Base-by-base conservation (phyloP, 2,329 filamentous ascomycete species). In the Paraphoma sp. region DNA sequence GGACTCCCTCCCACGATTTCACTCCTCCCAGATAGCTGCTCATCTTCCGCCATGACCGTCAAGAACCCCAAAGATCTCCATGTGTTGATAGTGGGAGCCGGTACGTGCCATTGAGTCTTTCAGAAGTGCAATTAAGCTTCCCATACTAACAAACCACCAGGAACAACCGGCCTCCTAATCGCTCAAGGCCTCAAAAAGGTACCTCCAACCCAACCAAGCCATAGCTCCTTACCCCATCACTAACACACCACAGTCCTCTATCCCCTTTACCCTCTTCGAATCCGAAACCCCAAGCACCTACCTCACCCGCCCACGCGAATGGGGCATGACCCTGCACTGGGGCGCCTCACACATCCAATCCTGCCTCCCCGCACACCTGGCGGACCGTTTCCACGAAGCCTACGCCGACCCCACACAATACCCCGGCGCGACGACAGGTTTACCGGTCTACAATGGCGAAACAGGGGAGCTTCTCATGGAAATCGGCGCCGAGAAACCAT, bases 291-390 rank as follows among this genome's bases (percentile, higher is more conserved):
- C 38, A 11, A 46, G 41, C 4, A 59, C 57, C 8, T 64, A 62
- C 44, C 63, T 64, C 41, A 62, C 67, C 16, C 60, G 66, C 1
- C 65, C 64, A 2, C 61, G 67, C 47, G 64, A 69, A 63, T 69
- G 63, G 64, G 66, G 65, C 54, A 70, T 70, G 64, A 69, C 66
- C 4, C 58, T 70, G 3, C 67, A 69, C 44, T 66, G 67, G 64
- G 64, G 64, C 43, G 51, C 55, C 10, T 47, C 52, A 9, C 64
- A 69, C 48, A 57, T 68, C 31, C 47, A 54, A 17, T 59, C 56
- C 8, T 67, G 61, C 18, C 64, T 70, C 6, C 64, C 67, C 16
- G 43, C 53, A 1, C 36, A 57, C 1, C 64, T 70, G 23, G 30
- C 56, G 29, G 61, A 51, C 2, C 62, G 67, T 31, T 62, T 70